These are phyloP conservation scores for Aspergillus sp. DNA, from an alignment of 2,329 filamentous ascomycete species.

Conservation along the genomic window DNA sequence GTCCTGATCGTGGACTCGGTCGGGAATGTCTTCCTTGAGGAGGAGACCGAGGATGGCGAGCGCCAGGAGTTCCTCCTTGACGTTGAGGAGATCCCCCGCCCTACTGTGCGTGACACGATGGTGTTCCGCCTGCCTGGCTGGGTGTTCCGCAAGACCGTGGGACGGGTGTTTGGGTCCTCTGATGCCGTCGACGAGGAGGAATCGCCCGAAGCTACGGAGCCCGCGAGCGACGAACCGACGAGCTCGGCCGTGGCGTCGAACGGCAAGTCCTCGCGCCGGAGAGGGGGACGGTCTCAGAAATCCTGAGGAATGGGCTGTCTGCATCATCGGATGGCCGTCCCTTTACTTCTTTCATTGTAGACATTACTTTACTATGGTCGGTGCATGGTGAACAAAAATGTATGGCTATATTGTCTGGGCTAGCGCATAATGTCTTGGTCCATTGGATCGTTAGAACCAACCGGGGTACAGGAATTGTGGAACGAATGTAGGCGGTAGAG, in stretches of 20 bases:
- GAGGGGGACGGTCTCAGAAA: conserved; percentile 28
- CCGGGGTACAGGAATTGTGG: too few relatives aligned
- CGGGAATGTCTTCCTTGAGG: conserved; percentile 93
- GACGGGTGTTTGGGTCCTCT: conserved; percentile 24
- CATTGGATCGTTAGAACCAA: neutral
- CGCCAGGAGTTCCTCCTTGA: conserved; percentile 83
- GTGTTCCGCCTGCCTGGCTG: conserved; percentile 75
- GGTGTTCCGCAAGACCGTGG: conserved; percentile 55
- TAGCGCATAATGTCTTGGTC: neutral
- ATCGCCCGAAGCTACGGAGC: conserved; percentile 18
- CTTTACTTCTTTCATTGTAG: neutral
- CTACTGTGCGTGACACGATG: conserved; percentile 77
- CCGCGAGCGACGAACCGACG: conserved; percentile 18
- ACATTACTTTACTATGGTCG: neutral
- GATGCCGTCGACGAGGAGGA: conserved; percentile 15
- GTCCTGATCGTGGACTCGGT: conserved; percentile 85
- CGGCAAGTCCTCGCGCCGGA: conserved; percentile 20
- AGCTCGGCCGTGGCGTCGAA: conserved; percentile 25
- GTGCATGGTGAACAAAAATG: neutral
- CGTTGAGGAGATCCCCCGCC: conserved; percentile 75
- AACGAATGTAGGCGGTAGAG: too few relatives aligned
- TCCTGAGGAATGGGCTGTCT: conserved; percentile 14
- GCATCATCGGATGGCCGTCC: too few relatives aligned
- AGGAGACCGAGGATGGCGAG: conserved; percentile 82
- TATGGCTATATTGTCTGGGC: neutral